phyloP scores from a whole-genome alignment of 495 filamentous ascomycete genomes.

The Lindgomyces ingoldianus region DNA sequence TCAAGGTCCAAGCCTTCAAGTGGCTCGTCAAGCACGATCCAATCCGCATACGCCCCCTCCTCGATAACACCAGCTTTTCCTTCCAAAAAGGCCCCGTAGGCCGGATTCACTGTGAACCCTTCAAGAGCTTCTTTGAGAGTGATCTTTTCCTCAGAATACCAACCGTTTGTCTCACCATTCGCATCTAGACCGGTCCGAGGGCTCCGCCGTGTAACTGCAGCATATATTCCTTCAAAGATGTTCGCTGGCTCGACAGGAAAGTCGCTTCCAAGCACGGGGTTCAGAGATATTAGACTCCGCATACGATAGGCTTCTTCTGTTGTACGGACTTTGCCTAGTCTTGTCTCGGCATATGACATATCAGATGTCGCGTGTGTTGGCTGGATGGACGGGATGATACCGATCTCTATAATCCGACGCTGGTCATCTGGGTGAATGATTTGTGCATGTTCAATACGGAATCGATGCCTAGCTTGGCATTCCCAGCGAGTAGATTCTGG shows the following conservation, averaged over 20 bases:
- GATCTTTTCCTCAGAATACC: conserved; percentile 57
- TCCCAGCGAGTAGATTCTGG: conserved; percentile 42
- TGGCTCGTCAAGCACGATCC: conserved; percentile 60
- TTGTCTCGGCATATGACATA: conserved; percentile 57
- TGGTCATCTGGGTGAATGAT: conserved; percentile 66
- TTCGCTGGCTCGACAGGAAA: conserved; percentile 67
- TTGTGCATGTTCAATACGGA: conserved; percentile 67
- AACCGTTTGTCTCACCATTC: conserved; percentile 51
- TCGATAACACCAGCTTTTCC: conserved; percentile 55
- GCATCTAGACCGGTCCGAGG: conserved; percentile 54
- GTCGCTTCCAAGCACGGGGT: conserved; percentile 60
- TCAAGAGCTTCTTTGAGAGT: conserved; percentile 55
- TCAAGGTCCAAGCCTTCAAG: conserved; percentile 48
- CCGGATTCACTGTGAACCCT: conserved; percentile 58
- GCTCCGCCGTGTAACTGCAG: conserved; percentile 57
- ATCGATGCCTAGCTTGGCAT: conserved; percentile 54
- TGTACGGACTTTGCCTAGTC: conserved; percentile 56
- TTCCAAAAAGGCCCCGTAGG: conserved; percentile 52
- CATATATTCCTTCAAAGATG: conserved; percentile 63
- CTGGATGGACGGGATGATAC: conserved; percentile 66
- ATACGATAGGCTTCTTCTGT: conserved; percentile 59
- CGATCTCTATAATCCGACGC: conserved; percentile 52
- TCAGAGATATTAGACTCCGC: conserved; percentile 51
- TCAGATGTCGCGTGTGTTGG: conserved; percentile 69
- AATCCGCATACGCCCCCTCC: conserved; percentile 60